phyloP scores from a whole-genome alignment of 306 rosid species.

The Prunus padus region DNA sequence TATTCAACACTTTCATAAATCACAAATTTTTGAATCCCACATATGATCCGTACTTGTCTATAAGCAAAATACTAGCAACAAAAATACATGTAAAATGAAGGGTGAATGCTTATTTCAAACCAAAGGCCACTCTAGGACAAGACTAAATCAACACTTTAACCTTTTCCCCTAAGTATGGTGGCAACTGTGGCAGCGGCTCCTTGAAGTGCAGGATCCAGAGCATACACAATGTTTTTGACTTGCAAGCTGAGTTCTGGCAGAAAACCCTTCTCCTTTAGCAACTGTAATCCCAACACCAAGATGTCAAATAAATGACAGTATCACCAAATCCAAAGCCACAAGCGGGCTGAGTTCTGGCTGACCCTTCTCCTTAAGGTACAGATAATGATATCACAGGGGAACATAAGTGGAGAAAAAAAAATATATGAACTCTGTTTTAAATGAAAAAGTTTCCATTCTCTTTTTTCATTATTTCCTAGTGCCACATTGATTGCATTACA shows the following conservation, averaged over 20 bases:
- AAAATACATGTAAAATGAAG: no score
- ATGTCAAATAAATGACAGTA: slow-evolving; percentile 50
- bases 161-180: slow-evolving; percentile 67
- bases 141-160: slow-evolving; percentile 81
- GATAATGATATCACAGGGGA: no score
- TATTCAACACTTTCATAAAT: no score
- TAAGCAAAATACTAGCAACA: no score
- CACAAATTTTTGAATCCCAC: no score
- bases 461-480: no score
- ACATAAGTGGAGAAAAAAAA: no score
- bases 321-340: slow-evolving; percentile 99
- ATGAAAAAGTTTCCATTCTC: no score
- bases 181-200: slow-evolving; percentile 86
- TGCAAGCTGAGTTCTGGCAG: slow-evolving; percentile 64
- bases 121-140: slow-evolving; percentile 19
- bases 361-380: no score
- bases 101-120: no score
- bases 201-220: slow-evolving; percentile 85
- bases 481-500: not conserved
- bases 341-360: slow-evolving; percentile 39
- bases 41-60: no score
- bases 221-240: slow-evolving; percentile 71
- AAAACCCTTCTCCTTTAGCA: slow-evolving; percentile 87
- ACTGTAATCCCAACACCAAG: slow-evolving; percentile 34
- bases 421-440: no score